Evolutionary conservation across 2,329 filamentous ascomycete genomes (phyloP), one percentile per base, ranked within the genome.

Genomic region (Dothistroma septosporum): DNA sequence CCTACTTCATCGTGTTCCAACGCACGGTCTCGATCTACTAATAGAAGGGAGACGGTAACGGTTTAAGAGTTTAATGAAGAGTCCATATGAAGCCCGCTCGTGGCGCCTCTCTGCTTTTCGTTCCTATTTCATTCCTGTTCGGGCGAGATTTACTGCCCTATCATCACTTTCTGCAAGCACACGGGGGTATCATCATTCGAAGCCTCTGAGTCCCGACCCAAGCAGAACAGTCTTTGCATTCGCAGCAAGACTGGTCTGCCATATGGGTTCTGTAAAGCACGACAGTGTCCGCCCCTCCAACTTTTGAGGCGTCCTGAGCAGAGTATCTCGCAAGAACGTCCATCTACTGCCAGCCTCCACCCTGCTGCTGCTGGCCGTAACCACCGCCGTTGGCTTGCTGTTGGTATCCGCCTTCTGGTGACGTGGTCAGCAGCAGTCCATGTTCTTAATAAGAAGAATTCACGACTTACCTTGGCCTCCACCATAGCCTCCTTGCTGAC

Each of bases 281-380:
- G 56, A 65, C 53, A 61, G 61, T 63, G 46, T 61, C 61, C 60
- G 46, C 60, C 53, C 59, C 53, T 33, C 61, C 59, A 62, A 56
- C 64, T 61, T 60, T 57, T 44, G 46, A 58, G 46, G 49, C 47
- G 55, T 53, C 33, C 35, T 28, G 48, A 59, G 37, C 44, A 55
- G 55, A 58, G 63, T 37, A 44, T 33, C 58, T 50, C 24, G 44
- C 44, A 44, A 47, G 35, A 53, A 55, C 32, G 56, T 35, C 48
- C 31, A 49, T 47, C 50, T 60, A 61, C 52, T 58, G 57, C 61
- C 64, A 64, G 49, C 64, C 61, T 47, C 67, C 65, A 41, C 65
- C 66, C 53, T 68, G 68, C 44, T 69, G 68, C 55, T 67, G 70
- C 44, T 68, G 68, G 22, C 62, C 64, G 59, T 69, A 70, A 41